phyloP scores from a whole-genome alignment of 208 protist species.

The Wallacemonas collosoma region DNA sequence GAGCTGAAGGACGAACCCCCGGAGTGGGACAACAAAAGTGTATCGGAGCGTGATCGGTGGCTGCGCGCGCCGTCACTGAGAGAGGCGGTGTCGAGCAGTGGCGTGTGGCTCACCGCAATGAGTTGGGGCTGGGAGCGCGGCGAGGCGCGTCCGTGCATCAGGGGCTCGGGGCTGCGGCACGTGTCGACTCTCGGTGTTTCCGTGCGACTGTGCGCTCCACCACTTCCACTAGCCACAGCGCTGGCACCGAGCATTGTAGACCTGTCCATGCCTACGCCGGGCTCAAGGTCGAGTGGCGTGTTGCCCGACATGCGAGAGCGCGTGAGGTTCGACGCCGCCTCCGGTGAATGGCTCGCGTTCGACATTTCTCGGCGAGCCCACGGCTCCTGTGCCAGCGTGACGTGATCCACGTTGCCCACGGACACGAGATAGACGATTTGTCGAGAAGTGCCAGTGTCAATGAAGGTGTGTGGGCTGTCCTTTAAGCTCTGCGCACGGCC shows the following conservation, averaged over 20 bases:
- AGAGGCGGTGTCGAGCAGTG: not conserved
- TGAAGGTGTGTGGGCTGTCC: too few relatives aligned
- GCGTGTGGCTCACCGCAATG: not conserved
- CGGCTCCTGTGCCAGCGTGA: not conserved
- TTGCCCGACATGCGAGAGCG: constrained; percentile 10
- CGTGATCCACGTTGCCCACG: not conserved
- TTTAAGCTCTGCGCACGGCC: too few relatives aligned
- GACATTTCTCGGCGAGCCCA: not conserved
- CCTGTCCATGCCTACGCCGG: not conserved
- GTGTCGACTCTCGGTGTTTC: not conserved
- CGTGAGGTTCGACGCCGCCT: not conserved
- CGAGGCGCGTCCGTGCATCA: not conserved
- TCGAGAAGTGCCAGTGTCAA: not conserved
- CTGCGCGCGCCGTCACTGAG: constrained; percentile 10
- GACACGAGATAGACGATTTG: not conserved
- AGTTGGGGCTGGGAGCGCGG: not conserved
- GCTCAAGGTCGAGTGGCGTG: constrained; percentile 8
- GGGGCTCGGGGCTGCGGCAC: not conserved
- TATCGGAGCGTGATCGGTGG: constrained; percentile 11
- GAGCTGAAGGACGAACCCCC: constrained; percentile 4
- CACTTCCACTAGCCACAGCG: not conserved
- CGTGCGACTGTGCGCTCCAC: not conserved
- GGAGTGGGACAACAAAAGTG: not conserved
- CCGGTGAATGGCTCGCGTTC: not conserved
- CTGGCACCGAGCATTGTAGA: not conserved